phyloP scores from a whole-genome alignment of 2,329 filamentous ascomycete genomes.

The Aspergillus sp. region DNA sequence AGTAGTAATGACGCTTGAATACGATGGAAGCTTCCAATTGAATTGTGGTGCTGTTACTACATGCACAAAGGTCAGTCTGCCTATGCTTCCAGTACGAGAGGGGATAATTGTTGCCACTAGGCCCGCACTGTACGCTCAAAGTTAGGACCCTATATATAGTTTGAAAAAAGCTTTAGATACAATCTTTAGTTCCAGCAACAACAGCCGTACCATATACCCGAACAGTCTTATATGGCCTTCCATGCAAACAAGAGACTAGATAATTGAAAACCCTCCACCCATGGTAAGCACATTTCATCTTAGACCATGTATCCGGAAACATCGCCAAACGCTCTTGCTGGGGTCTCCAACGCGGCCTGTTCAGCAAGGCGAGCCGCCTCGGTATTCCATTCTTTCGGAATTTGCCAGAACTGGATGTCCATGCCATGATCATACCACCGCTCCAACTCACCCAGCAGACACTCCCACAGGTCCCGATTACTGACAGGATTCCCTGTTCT shows the following conservation, averaged over 20 bases:
- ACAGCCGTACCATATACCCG: no score
- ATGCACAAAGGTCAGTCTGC: no score
- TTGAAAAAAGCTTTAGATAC: no score
- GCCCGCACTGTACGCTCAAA: no score
- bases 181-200: no score
- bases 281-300: neutral
- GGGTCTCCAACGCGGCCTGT: neutral
- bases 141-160: no score
- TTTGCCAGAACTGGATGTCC: constrained; percentile 51
- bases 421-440: constrained; percentile 30
- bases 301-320: neutral
- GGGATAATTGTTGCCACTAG: no score
- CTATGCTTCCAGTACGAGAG: no score
- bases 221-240: neutral
- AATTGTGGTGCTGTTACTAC: no score
- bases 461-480: constrained; percentile 57
- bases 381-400: constrained; percentile 48
- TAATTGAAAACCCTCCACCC: neutral
- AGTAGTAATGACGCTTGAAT: no score
- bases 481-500: constrained; percentile 39
- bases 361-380: constrained; percentile 39
- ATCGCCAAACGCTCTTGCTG: neutral
- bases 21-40: no score
- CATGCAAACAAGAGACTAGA: neutral
- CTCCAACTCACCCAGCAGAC: constrained; percentile 48